Evolutionary conservation across 2,329 filamentous ascomycete species (phyloP), one percentile per base, ranked within the genome.

Genomic region (Penicillium rolfsii): DNA sequence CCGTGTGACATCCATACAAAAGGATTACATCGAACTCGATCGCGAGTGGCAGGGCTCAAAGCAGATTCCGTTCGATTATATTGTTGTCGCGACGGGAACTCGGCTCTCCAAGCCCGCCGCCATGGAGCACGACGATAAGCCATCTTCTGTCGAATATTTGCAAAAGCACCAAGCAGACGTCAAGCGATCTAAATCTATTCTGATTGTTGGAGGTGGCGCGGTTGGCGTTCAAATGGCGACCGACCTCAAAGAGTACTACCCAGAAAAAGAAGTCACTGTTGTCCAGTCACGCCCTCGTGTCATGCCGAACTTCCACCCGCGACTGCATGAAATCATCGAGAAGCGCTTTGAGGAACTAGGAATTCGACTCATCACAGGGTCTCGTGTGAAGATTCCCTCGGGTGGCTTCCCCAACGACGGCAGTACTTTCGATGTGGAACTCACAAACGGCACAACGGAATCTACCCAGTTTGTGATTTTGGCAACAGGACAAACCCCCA

Each of bases 211-310:
- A 2, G 81, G 80, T 3, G 82, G 82, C 1, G 81, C 82, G 1
- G 81, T 83, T 0, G 82, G 82, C 0, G 79, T 84, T 2, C 80
- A 84, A 66, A 77, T 83, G 70, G 82, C 82, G 0, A 77, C 79
- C 0, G 82, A 84, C 60, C 72, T 82, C 57, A 83, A 81, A 63
- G 77, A 79, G 49, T 72, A 76, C 11, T 83, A 80, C 59, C 81
- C 80, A 0, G 73, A 77, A 4, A 84, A 84, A 60, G 70, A 75
- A 3, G 76, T 84, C 4, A 79, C 77, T 0, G 67, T 84, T 8
- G 71, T 84, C 2, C 81, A 84, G 63, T 84, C 82, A 1, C 71
- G 82, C 7, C 64, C 71, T 0, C 71, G 72, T 57, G 60, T 76
- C 19, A 76, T 76, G 74, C 73, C 74, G 3, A 70, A 65, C 22